A percentile compares a stretch with the other conserved stretches of the same genome.
phyloP scores from a whole-genome alignment of 1,139 yeast species.

The Blastobotrys elegans region DNA sequence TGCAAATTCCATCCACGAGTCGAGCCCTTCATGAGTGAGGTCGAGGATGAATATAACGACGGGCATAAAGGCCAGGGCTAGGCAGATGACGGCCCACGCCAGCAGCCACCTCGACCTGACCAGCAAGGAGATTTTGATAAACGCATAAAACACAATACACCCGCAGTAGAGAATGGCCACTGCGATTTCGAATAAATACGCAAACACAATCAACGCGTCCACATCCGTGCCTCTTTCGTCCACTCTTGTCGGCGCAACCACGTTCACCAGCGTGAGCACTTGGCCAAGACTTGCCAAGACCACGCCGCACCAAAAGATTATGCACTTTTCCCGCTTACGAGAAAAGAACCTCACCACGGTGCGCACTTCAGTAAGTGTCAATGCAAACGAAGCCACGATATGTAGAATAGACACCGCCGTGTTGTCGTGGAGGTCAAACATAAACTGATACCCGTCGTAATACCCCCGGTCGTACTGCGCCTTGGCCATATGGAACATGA shows the following conservation, averaged over 20 bases:
- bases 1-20: constrained; percentile 70
- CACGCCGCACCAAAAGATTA: constrained; percentile 55
- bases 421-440: constrained; percentile 12
- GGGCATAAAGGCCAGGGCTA: constrained; percentile 58
- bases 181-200: constrained; percentile 70
- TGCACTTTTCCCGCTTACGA: constrained; percentile 60
- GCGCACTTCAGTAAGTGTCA: constrained; percentile 66
- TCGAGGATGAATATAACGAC: constrained; percentile 76
- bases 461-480: constrained; percentile 23
- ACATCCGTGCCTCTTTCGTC: constrained; percentile 35
- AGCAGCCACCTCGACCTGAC: constrained; percentile 5
- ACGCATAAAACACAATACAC: constrained; percentile 51
- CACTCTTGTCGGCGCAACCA: constrained; percentile 39
- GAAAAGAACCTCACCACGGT: constrained; percentile 62
- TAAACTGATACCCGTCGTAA: constrained; percentile 19
- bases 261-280: constrained; percentile 61
- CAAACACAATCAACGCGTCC: constrained; percentile 50
- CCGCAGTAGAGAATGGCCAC: constrained; percentile 67
- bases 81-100: constrained; percentile 32
- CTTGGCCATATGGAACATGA: constrained; percentile 17
- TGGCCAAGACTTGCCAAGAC: constrained; percentile 52
- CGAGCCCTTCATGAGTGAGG: constrained; percentile 65
- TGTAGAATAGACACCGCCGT: constrained; percentile 12
- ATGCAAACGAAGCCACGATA: constrained; percentile 20
- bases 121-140: constrained; percentile 23